A percentile compares a stretch with the other conserved stretches of the same genome.
These are phyloP conservation scores for Ophiostoma sp. DNA, from an alignment of 2,329 filamentous ascomycete species.

Conservation along the genomic window DNA sequence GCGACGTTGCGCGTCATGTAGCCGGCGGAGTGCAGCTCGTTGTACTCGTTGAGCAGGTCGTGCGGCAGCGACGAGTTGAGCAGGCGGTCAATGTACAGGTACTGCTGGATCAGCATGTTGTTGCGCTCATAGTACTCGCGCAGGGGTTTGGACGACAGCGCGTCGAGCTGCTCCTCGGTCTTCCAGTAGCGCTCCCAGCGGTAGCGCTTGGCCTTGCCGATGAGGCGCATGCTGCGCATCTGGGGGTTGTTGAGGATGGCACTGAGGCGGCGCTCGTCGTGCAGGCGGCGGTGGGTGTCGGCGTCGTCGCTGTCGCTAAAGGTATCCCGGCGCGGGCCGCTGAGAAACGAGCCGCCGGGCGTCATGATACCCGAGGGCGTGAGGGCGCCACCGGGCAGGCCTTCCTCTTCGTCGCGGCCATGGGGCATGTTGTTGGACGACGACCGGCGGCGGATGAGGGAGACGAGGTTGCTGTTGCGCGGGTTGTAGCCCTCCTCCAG, in stretches of 20 bases:
- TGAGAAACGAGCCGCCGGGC: slow-evolving; percentile 13
- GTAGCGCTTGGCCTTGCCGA: slow-evolving; percentile 83
- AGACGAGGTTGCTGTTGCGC: slow-evolving; percentile 35
- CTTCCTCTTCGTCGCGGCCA: slow-evolving; percentile 29
- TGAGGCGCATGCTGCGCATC: slow-evolving; percentile 77
- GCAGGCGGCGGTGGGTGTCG: slow-evolving; percentile 34
- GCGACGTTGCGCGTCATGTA: slow-evolving; percentile 48
- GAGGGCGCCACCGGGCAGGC: slow-evolving; percentile 4
- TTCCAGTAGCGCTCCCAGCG: slow-evolving; percentile 85
- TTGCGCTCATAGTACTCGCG: slow-evolving; percentile 83
- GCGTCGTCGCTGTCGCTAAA: slow-evolving; percentile 40
- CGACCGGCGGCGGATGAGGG: slow-evolving; percentile 47
- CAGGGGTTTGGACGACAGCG: slow-evolving; percentile 60
- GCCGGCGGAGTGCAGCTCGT: slow-evolving; percentile 50
- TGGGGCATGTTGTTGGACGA: slow-evolving; percentile 26
- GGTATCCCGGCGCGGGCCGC: slow-evolving; percentile 28
- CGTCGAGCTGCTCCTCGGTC: slow-evolving; percentile 64
- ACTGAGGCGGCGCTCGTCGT: slow-evolving; percentile 55
- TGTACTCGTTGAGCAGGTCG: slow-evolving; percentile 85
- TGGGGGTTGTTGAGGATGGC: slow-evolving; percentile 61
- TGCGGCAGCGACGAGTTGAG: slow-evolving; percentile 91
- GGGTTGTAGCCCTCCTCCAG: slow-evolving; percentile 45
- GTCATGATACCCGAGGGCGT: slow-evolving; percentile 20
- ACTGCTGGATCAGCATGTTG: slow-evolving; percentile 84
- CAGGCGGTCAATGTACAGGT: slow-evolving; percentile 85